A percentile compares a stretch with the other conserved stretches of the same genome.
phyloP scores from a whole-genome alignment of 2,329 filamentous ascomycete genomes.

The Diaporthe sp. region DNA sequence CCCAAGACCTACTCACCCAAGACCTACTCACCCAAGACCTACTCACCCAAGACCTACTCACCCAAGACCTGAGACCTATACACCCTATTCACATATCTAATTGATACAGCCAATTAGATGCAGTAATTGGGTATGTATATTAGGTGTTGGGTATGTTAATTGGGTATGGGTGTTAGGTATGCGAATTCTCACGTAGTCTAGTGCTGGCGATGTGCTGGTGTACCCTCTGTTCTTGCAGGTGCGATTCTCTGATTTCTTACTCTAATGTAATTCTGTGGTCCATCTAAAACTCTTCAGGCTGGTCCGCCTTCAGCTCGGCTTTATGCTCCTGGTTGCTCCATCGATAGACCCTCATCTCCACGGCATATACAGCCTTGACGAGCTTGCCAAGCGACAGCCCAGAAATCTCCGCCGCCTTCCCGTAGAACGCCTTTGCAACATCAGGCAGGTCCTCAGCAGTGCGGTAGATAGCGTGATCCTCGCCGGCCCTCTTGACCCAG shows the following conservation, averaged over 20 bases:
- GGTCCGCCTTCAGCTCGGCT: conserved; percentile 23
- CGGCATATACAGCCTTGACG: conserved; percentile 52
- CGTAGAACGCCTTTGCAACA: conserved; percentile 58
- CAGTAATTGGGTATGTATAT: too few species aligned
- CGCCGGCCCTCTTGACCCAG: conserved; percentile 49
- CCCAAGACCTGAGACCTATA: too few species aligned
- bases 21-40: too few species aligned
- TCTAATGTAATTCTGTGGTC: neutral
- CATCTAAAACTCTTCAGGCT: conserved; percentile 33
- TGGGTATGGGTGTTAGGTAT: too few species aligned
- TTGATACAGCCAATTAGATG: too few species aligned
- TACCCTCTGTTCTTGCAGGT: neutral
- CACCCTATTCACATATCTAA: too few species aligned
- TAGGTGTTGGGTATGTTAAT: too few species aligned
- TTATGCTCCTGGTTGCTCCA: conserved; percentile 51
- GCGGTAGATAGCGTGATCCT: conserved; percentile 54
- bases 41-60: too few species aligned
- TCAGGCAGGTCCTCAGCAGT: conserved; percentile 58
- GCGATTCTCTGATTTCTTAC: neutral
- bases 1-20: too few species aligned
- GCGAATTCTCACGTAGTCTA: too few species aligned
- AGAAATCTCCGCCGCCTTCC: conserved; percentile 55
- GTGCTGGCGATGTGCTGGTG: neutral
- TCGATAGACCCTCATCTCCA: conserved; percentile 54
- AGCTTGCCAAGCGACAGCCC: conserved; percentile 54